phyloP scores from a whole-genome alignment of 2,329 filamentous ascomycete genomes.

The Monilinia aucupariae region DNA sequence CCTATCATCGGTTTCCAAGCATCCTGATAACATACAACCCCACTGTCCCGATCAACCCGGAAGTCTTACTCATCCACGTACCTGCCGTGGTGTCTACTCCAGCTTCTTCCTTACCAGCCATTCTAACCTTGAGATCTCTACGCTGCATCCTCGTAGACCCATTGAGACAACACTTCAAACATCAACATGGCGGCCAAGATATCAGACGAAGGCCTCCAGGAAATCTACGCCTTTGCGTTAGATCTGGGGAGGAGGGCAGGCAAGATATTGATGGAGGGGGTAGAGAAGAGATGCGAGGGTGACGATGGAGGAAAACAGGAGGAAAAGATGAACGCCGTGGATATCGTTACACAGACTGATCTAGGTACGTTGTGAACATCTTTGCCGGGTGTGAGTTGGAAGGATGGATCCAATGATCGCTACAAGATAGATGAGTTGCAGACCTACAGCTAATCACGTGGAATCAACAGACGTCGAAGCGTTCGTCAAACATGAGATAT shows the following conservation, averaged over 20 bases:
- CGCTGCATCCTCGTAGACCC: neutral
- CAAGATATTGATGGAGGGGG: slow-evolving; percentile 58
- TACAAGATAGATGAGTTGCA: neutral
- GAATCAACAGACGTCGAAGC: slow-evolving; percentile 57
- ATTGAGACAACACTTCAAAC: neutral
- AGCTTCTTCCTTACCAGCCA: neutral
- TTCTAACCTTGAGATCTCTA: neutral
- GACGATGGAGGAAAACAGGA: slow-evolving; percentile 32
- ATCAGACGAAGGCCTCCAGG: slow-evolving; percentile 47
- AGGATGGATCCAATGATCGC: neutral
- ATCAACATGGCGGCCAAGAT: neutral
- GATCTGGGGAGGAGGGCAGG: slow-evolving; percentile 67
- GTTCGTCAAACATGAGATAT: slow-evolving; percentile 59
- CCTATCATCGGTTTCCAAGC: slow-evolving; percentile 8
- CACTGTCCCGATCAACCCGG: neutral
- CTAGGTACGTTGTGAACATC: slow-evolving; percentile 47
- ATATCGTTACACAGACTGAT: slow-evolving; percentile 73
- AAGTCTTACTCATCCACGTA: neutral
- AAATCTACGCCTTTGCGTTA: slow-evolving; percentile 66
- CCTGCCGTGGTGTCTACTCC: neutral
- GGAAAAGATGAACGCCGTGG: slow-evolving; percentile 71
- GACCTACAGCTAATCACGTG: slow-evolving; percentile 18
- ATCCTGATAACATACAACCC: neutral
- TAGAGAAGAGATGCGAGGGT: slow-evolving; percentile 43
- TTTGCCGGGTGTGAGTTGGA: neutral